These are phyloP conservation scores for Naganishia sp. DNA, from an alignment of 1,284 basidiomycete genomes.

Conservation along the genomic window DNA sequence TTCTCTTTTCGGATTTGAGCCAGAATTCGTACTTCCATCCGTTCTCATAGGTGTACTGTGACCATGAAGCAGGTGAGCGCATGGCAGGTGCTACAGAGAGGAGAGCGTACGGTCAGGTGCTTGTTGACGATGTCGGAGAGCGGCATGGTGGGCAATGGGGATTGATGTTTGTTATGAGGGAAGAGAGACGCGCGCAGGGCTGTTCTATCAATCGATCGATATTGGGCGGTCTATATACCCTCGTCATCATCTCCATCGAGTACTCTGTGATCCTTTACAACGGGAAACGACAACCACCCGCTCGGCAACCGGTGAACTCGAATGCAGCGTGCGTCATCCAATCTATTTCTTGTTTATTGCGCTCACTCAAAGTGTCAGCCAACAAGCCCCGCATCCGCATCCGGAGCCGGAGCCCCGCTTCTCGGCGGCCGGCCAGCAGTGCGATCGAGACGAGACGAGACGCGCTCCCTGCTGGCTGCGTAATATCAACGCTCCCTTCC, in stretches of 20 bases:
- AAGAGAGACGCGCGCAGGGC: too few relatives aligned
- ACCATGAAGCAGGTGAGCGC: not conserved
- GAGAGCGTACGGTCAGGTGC: constrained; percentile 13
- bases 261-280: too few relatives aligned
- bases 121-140: constrained; percentile 31
- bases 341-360: not conserved
- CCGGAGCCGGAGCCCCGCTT: not conserved
- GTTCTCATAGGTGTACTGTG: constrained; percentile 30
- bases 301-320: not conserved
- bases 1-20: constrained; percentile 43
- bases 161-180: not conserved
- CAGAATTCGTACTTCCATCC: constrained; percentile 47
- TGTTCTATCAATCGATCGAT: too few relatives aligned
- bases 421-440: not conserved
- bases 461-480: too few relatives aligned
- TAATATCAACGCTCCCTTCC: not conserved
- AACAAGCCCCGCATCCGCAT: not conserved
- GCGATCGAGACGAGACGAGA: constrained; percentile 1
- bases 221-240: too few relatives aligned
- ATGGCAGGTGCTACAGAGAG: not conserved
- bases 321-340: constrained; percentile 2
- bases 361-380: not conserved
- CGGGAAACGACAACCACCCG: too few relatives aligned
- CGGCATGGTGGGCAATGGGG: constrained; percentile 8
- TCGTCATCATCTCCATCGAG: too few relatives aligned